phyloP scores from a whole-genome alignment of 2,329 filamentous ascomycete species.

The Sclerotinia sclerotiorum region DNA sequence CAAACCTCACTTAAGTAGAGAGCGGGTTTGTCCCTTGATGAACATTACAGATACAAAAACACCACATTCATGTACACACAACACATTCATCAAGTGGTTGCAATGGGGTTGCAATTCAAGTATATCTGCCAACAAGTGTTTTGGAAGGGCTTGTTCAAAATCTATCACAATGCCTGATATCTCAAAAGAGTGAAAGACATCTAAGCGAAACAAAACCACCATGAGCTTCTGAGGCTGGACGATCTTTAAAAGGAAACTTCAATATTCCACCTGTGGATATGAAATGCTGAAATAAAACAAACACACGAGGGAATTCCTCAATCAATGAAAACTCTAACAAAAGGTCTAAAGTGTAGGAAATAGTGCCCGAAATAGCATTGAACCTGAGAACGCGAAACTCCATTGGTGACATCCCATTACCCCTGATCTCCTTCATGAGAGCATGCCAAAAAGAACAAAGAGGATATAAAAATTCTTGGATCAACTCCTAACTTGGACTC shows the following conservation, averaged over 20 bases:
- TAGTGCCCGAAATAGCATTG: not conserved
- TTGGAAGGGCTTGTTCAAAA: not conserved
- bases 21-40: not conserved
- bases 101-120: not conserved
- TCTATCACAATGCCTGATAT: not conserved
- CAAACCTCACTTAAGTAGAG: not conserved
- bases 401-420: not conserved
- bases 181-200: slow-evolving; percentile 1
- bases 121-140: not conserved
- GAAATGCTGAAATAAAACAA: not conserved
- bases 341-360: not conserved
- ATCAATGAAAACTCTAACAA: not conserved
- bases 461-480: not conserved
- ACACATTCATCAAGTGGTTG: not conserved
- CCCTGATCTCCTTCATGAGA: not conserved
- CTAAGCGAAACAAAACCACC: slow-evolving; percentile 1
- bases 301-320: not conserved
- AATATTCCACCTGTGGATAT: not conserved
- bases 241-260: not conserved
- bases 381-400: not conserved
- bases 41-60: not conserved
- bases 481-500: not conserved
- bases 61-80: not conserved
- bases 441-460: not conserved
- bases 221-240: not conserved